Evolutionary conservation across 352 stramenopile genomes (phyloP), one percentile per base, ranked within the genome.

Genomic region (Blastocystis sp.): DNA sequence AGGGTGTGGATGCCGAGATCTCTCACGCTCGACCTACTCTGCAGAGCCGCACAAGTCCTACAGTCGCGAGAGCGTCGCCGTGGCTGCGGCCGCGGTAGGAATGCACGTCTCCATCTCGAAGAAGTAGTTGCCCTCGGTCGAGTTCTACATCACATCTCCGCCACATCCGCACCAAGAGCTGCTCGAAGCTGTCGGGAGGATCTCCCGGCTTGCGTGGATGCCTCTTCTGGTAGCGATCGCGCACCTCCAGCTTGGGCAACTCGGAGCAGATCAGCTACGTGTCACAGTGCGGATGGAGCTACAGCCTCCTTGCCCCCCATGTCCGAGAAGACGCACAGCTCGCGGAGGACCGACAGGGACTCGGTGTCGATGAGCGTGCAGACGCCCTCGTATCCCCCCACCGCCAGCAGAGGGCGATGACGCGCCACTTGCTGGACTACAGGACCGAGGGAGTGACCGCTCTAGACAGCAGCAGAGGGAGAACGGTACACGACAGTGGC

Each of bases 1-100:
- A 68, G 34, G 3, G 50, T 47, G 41, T 85, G 73, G 47, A 85
- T 65, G 1, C 73, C 73, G 30, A 85, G 18, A 26, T 85, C 73
- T 55, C 68, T 85, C 41, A 41, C 47, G 0, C 16, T 50, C 6
- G 16, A 24, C 47, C 73, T 85, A 85, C 11, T 24, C 56, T 3
- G 65, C 73, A 85, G 20, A 5, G 1, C 16, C 18, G 7, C 16
- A 1, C 63, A 24, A 30, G 26, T 16, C 63, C 7, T 20, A 73
- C 63, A 73, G 20, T 73, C 63, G 63, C 4, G 30, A 24, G 26
- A 73, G 41, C 3, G 20, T 41, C n/a, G 39, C 0, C 7, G 30
- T 55, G n/a, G 43, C 24, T 6, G 30, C 39, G 50, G 50, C 43
- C 8, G 43, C n/a, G 20, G 7, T 78, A 39, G 66, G 8, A 55